Base-by-base conservation (phyloP, 2,329 filamentous ascomycete genomes). In the Fusarium sp. region DNA sequence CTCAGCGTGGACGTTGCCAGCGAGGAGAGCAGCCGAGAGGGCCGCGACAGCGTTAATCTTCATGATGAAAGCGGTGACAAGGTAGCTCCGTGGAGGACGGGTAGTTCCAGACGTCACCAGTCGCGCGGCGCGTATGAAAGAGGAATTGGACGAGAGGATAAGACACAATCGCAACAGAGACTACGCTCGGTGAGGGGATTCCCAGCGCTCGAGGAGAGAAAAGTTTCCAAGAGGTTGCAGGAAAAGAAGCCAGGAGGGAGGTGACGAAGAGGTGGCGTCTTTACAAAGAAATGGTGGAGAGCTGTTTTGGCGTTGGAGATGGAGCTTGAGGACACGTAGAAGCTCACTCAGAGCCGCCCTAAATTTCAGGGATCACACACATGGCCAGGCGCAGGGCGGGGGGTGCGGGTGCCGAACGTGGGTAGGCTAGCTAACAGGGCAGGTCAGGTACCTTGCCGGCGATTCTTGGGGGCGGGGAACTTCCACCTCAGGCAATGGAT, bases 11-110 rank as follows among this genome's bases (percentile, higher is more conserved):
- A 92, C 92, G 77, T 91, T 90, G 83, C 92, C 90, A 77, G 92
- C 92, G 81, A 93, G 85, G 77, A 95, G 74, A 72, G 93, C 91
- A 80, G 94, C 93, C 82, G 94, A 92, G 81, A 93, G 90, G 77
- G 92, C 93, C 80, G 95, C 90, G 81, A 93, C 91, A 83, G 93
- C 88, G 86, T 93, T 93, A 86, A 97, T 91, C 91, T 93, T 94
- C 95, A 97, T 97, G 82, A 81, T 92, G 88, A 62, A 64, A 58
- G 71, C 69, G 92, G 95, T 95, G 82, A 75, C 68, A 60, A 65
- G 31, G 62, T 75, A 76, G 73, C 62, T 76, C 62, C 56, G 56
- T 16, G 63, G 58, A 43, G 20, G 60, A 68, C 48, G 48, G 24
- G 48, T 29, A 52, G 29, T 65, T 58, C 61, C 69, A 72, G 22